These are phyloP conservation scores for Beauveria asiatica DNA, from an alignment of 2,329 filamentous ascomycete genomes.

Conservation along the genomic window DNA sequence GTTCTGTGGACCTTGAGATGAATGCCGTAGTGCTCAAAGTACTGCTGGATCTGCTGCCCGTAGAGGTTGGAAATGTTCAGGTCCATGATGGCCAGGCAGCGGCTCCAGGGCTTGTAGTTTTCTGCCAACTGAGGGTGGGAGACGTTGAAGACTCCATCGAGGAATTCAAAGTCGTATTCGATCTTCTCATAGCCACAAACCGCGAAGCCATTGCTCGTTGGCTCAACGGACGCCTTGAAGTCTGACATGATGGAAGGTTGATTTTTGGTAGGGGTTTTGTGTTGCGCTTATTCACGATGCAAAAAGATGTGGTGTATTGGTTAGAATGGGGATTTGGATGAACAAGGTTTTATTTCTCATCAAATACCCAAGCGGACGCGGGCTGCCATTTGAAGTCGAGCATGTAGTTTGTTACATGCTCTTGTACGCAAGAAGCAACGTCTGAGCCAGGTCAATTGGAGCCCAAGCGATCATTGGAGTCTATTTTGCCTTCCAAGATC, in stretches of 20 bases:
- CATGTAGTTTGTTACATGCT: not conserved
- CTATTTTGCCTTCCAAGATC: not conserved
- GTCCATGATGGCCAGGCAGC: constrained; percentile 61
- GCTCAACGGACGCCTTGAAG: constrained; percentile 50
- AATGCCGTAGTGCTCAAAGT: constrained; percentile 57
- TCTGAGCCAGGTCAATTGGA: not conserved
- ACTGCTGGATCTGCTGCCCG: constrained; percentile 54
- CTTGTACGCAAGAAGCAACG: not conserved
- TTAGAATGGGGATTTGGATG: not conserved
- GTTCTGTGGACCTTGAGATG: constrained; percentile 60
- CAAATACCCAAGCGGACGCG: not conserved
- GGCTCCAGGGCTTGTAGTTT: constrained; percentile 56
- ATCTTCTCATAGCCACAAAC: constrained; percentile 70
- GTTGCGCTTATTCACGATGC: not conserved
- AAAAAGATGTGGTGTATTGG: not conserved
- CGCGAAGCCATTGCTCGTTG: constrained; percentile 58
- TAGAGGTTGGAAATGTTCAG: constrained; percentile 63
- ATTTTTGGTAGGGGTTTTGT: not conserved
- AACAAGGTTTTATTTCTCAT: not conserved
- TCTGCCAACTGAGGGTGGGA: constrained; percentile 53
- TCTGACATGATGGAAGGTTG: constrained; percentile 4
- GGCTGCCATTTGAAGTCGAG: not conserved
- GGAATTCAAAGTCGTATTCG: constrained; percentile 65
- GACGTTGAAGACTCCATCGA: constrained; percentile 58
- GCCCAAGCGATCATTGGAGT: not conserved